Evolutionary conservation across 495 filamentous ascomycete species (phyloP).

Genomic region (Lindgomyces ingoldianus): DNA sequence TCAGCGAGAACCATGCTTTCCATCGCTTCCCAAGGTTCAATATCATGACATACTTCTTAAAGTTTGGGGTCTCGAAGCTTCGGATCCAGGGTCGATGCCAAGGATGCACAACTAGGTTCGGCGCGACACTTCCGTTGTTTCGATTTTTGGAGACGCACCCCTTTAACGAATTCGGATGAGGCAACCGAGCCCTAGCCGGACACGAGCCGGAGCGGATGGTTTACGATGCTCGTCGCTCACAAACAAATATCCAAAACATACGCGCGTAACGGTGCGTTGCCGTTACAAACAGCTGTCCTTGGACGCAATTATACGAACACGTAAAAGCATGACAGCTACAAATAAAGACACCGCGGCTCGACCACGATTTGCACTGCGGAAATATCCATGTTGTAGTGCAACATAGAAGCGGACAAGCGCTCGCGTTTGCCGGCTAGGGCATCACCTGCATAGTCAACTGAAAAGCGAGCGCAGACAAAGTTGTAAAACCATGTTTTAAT

Average conservation of each 20-base stretch:
- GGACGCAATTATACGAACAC: neutral
- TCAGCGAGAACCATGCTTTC: too few relatives aligned
- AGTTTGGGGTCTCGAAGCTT: neutral
- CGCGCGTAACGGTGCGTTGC: neutral
- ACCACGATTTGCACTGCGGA: neutral
- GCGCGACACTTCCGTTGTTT: conserved; percentile 23
- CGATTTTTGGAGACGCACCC: neutral
- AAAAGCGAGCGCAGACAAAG: too few relatives aligned
- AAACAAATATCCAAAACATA: too few relatives aligned
- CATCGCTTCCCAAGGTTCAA: too few relatives aligned
- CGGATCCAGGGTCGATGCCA: neutral
- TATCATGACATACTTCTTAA: neutral
- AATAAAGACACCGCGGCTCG: neutral
- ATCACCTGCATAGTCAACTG: too few relatives aligned
- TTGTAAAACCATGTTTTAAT: too few relatives aligned
- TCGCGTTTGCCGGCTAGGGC: neutral
- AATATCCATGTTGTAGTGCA: neutral
- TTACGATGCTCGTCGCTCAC: too few relatives aligned
- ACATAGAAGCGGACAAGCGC: neutral
- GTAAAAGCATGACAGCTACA: neutral
- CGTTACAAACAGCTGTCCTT: neutral
- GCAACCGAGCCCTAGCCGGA: conserved; percentile 2
- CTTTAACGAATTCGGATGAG: neutral
- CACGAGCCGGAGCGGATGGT: too few relatives aligned
- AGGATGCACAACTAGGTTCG: conserved; percentile 5